phyloP scores from a whole-genome alignment of 768 basidiomycete species.

The Strobilomyces echinocephalus region DNA sequence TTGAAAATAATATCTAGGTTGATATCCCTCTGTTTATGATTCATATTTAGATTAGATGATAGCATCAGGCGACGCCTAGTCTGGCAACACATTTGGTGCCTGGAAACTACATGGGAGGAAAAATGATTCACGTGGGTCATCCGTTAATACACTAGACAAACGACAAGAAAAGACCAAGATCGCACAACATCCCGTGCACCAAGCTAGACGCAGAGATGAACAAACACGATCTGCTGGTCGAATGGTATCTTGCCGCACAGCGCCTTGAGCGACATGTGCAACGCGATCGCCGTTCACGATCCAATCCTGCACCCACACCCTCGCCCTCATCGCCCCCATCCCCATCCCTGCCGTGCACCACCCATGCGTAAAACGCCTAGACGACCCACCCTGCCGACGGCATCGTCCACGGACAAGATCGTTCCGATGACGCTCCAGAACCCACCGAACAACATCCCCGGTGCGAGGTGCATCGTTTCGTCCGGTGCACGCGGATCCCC shows the following conservation, averaged over 20 bases:
- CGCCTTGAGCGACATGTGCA: neutral
- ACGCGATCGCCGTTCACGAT: neutral
- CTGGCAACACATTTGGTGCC: too few relatives aligned
- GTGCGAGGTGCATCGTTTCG: slow-evolving; percentile 14
- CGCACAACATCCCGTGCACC: too few relatives aligned
- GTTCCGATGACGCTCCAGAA: slow-evolving; percentile 22
- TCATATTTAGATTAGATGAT: too few relatives aligned
- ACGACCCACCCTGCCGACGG: slow-evolving; percentile 1
- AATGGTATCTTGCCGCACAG: slow-evolving; percentile 3
- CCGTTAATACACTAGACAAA: too few relatives aligned
- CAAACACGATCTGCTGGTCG: slow-evolving; percentile 5
- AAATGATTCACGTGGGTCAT: too few relatives aligned
- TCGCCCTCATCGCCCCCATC: neutral
- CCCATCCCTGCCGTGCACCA: neutral
- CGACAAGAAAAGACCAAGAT: too few relatives aligned
- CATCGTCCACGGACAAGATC: slow-evolving; percentile 20
- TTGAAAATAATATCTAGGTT: neutral
- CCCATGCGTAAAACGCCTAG: slow-evolving; percentile 3
- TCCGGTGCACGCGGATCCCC: slow-evolving; percentile 17
- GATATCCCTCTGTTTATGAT: too few relatives aligned
- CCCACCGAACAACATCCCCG: slow-evolving; percentile 4
- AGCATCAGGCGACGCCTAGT: too few relatives aligned
- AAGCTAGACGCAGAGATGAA: neutral
- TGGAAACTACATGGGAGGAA: too few relatives aligned
- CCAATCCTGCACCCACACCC: neutral